Base-by-base conservation (phyloP, 257 asterid species). In the Solanum etuberosum region DNA sequence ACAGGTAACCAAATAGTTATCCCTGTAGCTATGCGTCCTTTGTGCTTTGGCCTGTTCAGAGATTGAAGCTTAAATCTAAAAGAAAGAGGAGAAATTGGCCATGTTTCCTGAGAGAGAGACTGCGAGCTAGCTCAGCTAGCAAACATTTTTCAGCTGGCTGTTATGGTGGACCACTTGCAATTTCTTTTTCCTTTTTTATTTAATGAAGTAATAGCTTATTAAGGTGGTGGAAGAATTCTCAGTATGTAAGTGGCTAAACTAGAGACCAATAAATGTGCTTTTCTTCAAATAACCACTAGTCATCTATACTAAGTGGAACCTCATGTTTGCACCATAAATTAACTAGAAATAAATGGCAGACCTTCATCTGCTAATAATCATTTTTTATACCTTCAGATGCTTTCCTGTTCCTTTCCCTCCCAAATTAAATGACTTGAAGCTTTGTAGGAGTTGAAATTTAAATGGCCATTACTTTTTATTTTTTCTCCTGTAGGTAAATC, bases 1-100 rank as follows among this genome's bases (percentile, higher is more conserved):
- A 83, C 99, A 97, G 99, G 99, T 96, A 92, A 21, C 54, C 8
- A 31, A 83, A 43, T 46, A 35, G 51, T 7, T 61, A n/a, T 88
- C 65, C 18, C 63, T 78, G 74, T 9, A 70, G 54, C 9, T 71
- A 29, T 48, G 65, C 10, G 16, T 25, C 34, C 63, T 48, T 81
- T 78, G 31, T 81, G 43, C 29, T 48, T 81, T 81, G 43, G 27
- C 40, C 65, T 78, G 84, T 40, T 77, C 63, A 42, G 37, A 42
- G 38, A 43, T 77, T 77, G 65, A 78, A 76, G 65, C 65, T 78
- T 32, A 78, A 78, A 43, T 27, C 9, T 25, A 27, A 27, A 42
- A 29, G 38, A 43, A 27, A 42, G 84, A 43, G 21, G 65, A 77
- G 63, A 77, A 77, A 40, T 77, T 77, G 12, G 61, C 83, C 59